Base-by-base conservation (phyloP, 805 yeast genomes). In the Pichia gijzeniarum region DNA sequence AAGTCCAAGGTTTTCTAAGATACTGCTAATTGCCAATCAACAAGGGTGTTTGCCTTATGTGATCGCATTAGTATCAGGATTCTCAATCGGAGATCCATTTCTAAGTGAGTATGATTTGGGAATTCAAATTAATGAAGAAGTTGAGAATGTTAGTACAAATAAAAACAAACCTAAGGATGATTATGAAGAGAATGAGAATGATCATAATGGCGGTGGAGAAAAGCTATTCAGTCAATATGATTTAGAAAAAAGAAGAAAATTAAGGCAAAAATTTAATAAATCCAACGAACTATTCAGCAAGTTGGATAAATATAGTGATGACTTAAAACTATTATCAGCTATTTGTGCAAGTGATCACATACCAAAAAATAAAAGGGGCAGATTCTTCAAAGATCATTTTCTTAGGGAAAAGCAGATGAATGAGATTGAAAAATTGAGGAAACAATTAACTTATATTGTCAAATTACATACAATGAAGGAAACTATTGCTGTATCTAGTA, bases 21-120 rank as follows among this genome's bases (percentile, higher is more conserved):
- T 93, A 76, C 70, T 93, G 46, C 73, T 90, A 25, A 77, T 91
- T 34, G 95, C 96, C 6, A 85, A 88, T 61, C 97, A 93, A 61
- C 79, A 76, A 37, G 82, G 76, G 6, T 90, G 97, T 63, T 67
- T 93, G 46, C 88, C 95, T 0, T 91, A 86, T 58, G 74, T 93
- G n/a, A 79, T 93, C 38, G 93, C 97, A 0, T 73, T 93, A 44
- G 97, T 93, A 1, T 84, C 97, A 28, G 95, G 89, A 0, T 67
- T 93, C 28, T 82, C 97, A 0, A 97, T 93, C 37, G 97, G 97
- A 5, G 95, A 90, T 57, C 96, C 95, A 14, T 89, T 88, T 55
- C 64, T 86, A 30, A 73, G 72, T 35, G 95, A 85, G 59, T 76
- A 75, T 51, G 96, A 86, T 57, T 60, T 86, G 10, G 91, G 93